Evolutionary conservation across 768 basidiomycete genomes (phyloP).

Genomic region (Lactarius hengduanensis): DNA sequence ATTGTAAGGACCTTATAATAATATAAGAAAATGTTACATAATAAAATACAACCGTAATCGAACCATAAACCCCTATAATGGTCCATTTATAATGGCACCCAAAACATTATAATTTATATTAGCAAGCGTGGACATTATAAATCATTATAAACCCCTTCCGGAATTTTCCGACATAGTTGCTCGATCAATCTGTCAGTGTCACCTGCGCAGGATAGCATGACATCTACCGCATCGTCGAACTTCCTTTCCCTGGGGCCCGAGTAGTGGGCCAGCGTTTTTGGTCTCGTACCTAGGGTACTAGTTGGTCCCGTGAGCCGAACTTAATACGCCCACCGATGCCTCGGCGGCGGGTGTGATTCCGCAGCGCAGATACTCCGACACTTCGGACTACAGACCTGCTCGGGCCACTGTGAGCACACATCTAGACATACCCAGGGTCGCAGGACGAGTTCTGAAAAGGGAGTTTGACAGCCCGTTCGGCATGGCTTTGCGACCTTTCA

Average conservation of each 20-base stretch:
- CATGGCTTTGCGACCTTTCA: not conserved
- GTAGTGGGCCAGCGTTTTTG: not conserved
- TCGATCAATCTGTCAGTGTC: too few species aligned
- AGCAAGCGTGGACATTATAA: too few species aligned
- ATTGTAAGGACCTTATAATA: too few species aligned
- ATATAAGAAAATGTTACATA: too few species aligned
- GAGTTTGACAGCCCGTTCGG: not conserved
- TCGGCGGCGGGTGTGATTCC: not conserved
- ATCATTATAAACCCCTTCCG: too few species aligned
- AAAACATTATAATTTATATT: too few species aligned
- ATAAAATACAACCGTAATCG: too few species aligned
- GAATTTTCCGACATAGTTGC: too few species aligned
- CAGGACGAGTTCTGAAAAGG: not conserved
- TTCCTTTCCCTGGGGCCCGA: not conserved
- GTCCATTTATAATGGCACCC: too few species aligned
- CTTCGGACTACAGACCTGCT: not conserved
- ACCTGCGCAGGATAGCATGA: not conserved
- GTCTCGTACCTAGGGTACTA: not conserved
- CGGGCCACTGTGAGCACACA: not conserved
- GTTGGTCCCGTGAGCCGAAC: not conserved
- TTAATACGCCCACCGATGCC: not conserved
- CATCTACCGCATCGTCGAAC: not conserved
- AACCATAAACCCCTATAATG: too few species aligned
- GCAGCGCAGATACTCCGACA: slow-evolving; percentile 1
- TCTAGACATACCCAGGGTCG: not conserved